Conservation (phyloP, 768 basidiomycete species). For the Pleurotus tuoliensis region DNA sequence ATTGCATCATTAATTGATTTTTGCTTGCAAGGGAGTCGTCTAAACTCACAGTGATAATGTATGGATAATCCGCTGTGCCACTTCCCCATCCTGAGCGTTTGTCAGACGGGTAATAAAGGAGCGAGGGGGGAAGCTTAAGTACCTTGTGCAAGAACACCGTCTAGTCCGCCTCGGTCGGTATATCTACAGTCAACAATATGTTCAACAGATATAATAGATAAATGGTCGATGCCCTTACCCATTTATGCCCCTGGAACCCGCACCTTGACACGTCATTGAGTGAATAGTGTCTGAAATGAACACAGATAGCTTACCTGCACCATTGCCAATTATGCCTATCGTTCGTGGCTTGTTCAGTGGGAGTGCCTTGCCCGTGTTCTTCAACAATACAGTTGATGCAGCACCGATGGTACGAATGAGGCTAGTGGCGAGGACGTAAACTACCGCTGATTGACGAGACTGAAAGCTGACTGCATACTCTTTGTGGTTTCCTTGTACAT, state of each 20-base stretch:
- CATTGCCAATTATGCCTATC: slow-evolving; percentile 57
- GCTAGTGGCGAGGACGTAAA: slow-evolving; percentile 23
- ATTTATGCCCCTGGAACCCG: slow-evolving; percentile 52
- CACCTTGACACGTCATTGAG: slow-evolving; percentile 7
- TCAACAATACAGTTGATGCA: slow-evolving; percentile 60
- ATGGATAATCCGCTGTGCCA: slow-evolving; percentile 50
- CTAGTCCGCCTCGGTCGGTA: slow-evolving; percentile 49
- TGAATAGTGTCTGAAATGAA: not conserved
- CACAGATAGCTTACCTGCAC: slow-evolving; percentile 32
- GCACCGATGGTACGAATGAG: slow-evolving; percentile 58
- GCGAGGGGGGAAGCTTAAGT: slow-evolving; percentile 22
- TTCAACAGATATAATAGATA: no score
- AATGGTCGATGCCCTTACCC: slow-evolving; percentile 25
- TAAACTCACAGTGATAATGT: slow-evolving; percentile 36
- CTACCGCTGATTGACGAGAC: not conserved
- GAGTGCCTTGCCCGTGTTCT: slow-evolving; percentile 45
- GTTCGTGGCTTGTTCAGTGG: slow-evolving; percentile 42
- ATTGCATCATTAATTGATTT: no score
- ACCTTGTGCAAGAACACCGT: slow-evolving; percentile 62
- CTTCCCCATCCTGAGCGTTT: slow-evolving; percentile 38
- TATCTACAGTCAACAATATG: slow-evolving; percentile 21
- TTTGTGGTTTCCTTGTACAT: slow-evolving; percentile 58
- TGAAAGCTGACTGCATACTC: slow-evolving; percentile 20
- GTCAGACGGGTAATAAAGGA: not conserved
- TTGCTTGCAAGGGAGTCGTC: no score